phyloP scores from a whole-genome alignment of 1,139 yeast species.

The Debaryomyces singareniensis region DNA sequence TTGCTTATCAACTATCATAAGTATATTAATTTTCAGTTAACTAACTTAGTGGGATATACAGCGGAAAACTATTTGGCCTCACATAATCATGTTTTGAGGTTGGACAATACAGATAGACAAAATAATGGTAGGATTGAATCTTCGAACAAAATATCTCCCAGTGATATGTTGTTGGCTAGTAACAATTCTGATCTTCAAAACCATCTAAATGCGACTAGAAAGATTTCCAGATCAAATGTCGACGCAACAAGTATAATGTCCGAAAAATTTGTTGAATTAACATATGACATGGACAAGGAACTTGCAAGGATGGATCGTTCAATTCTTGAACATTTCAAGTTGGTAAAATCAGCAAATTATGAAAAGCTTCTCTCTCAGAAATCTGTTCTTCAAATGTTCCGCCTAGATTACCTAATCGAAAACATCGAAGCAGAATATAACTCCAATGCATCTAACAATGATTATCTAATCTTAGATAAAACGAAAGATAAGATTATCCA shows the following conservation, averaged over 20 bases:
- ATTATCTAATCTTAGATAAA: slow-evolving; percentile 13
- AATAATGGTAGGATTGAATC: slow-evolving; percentile 4
- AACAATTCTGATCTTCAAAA: slow-evolving; percentile 30
- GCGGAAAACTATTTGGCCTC: slow-evolving; percentile 64
- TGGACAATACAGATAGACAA: slow-evolving; percentile 11
- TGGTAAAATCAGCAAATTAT: slow-evolving; percentile 18
- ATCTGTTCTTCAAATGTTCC: slow-evolving; percentile 27
- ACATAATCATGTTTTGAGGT: slow-evolving; percentile 24
- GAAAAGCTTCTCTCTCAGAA: slow-evolving; percentile 31
- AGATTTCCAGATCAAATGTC: slow-evolving; percentile 31
- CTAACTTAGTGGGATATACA: slow-evolving; percentile 65
- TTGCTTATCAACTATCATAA: slow-evolving; percentile 70
- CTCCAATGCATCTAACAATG: slow-evolving; percentile 10
- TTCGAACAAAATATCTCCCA: slow-evolving; percentile 4
- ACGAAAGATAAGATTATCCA: slow-evolving; percentile 31
- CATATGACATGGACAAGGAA: slow-evolving; percentile 36
- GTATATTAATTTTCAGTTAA: slow-evolving; percentile 50
- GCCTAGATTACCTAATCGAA: slow-evolving; percentile 31
- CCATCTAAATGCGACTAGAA: slow-evolving; percentile 31
- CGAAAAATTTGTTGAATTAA: slow-evolving; percentile 35
- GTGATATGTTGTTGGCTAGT: slow-evolving; percentile 6
- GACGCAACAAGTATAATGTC: slow-evolving; percentile 30
- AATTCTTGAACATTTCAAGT: slow-evolving; percentile 23
- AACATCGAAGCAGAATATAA: slow-evolving; percentile 10
- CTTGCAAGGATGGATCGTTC: slow-evolving; percentile 33